phyloP scores from a whole-genome alignment of 2,329 filamentous ascomycete genomes.

The Ophiostoma ulmi region DNA sequence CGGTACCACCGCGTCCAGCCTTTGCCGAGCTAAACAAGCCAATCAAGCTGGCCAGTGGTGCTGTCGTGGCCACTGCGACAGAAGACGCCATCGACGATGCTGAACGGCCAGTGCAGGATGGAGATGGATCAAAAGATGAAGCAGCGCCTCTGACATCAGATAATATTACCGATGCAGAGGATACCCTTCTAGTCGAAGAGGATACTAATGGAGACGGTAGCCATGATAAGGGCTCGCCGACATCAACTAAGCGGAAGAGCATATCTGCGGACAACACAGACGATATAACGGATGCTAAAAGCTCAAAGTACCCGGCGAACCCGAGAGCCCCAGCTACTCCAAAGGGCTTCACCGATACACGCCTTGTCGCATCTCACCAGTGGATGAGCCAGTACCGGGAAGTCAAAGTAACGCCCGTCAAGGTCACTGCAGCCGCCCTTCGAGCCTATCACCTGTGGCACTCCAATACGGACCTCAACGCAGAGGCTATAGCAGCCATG shows the following conservation, averaged over 20 bases:
- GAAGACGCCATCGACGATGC: conserved; percentile 33
- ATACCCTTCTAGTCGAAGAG: background rate
- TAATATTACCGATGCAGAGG: background rate
- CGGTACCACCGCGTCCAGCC: conserved; percentile 64
- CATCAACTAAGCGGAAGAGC: background rate
- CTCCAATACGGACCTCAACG: conserved; percentile 43
- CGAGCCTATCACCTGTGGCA: conserved; percentile 63
- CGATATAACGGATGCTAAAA: background rate
- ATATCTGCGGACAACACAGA: background rate
- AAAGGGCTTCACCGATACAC: conserved; percentile 34
- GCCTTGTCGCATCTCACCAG: conserved; percentile 42
- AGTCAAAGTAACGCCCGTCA: conserved; percentile 21
- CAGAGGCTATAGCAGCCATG: conserved; percentile 48
- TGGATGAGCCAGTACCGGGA: conserved; percentile 37
- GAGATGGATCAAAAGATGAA: background rate
- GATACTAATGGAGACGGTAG: background rate
- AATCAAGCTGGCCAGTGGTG: conserved; percentile 51
- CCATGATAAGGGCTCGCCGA: background rate
- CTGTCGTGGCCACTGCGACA: conserved; percentile 31
- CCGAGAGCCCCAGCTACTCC: background rate
- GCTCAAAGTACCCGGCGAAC: background rate
- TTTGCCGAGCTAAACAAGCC: conserved; percentile 62
- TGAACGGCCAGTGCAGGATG: conserved; percentile 19
- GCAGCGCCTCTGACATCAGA: background rate
- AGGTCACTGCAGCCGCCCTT: conserved; percentile 37